These are phyloP conservation scores for Gomphus sp. DNA, from an alignment of 1,284 basidiomycete species.

Conservation along the genomic window DNA sequence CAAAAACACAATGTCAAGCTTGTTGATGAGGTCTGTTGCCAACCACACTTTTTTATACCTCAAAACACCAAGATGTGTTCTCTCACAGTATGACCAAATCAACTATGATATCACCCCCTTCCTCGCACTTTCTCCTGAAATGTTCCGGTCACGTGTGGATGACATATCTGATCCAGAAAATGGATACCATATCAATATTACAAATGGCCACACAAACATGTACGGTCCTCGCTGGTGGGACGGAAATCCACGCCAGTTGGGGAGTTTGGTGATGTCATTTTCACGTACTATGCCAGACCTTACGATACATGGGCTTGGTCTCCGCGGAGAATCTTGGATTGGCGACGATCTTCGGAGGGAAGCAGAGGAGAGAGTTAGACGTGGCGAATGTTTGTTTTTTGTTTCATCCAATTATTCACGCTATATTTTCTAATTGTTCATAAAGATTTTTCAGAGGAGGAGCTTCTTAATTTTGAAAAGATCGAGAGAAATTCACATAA, in stretches of 20 bases:
- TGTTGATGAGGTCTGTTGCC: slow-evolving; percentile 35
- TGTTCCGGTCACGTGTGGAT: slow-evolving; percentile 15
- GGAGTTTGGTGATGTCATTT: slow-evolving; percentile 11
- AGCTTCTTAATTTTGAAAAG: slow-evolving; percentile 26
- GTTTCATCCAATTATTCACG: too few relatives aligned
- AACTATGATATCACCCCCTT: slow-evolving; percentile 43
- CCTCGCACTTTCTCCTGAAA: slow-evolving; percentile 9
- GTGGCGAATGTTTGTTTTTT: slow-evolving; percentile 24
- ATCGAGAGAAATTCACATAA: slow-evolving; percentile 22
- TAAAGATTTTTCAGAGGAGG: slow-evolving; percentile 25
- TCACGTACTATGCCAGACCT: slow-evolving; percentile 13
- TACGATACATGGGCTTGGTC: slow-evolving; percentile 22
- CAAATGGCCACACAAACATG: slow-evolving; percentile 12
- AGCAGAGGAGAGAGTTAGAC: slow-evolving; percentile 25
- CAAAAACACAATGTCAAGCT: slow-evolving; percentile 45
- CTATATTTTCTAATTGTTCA: too few relatives aligned
- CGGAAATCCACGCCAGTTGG: slow-evolving; percentile 9
- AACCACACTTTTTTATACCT: not conserved
- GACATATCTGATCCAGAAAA: slow-evolving; percentile 11
- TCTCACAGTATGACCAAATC: slow-evolving; percentile 38
- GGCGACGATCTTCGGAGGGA: slow-evolving; percentile 27
- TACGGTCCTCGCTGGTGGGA: slow-evolving; percentile 8
- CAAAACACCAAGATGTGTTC: not conserved
- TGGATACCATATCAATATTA: slow-evolving; percentile 18
- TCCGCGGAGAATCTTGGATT: slow-evolving; percentile 25